Evolutionary conservation across 345 rosid species (phyloP).

Genomic region (Luvunga scandens): DNA sequence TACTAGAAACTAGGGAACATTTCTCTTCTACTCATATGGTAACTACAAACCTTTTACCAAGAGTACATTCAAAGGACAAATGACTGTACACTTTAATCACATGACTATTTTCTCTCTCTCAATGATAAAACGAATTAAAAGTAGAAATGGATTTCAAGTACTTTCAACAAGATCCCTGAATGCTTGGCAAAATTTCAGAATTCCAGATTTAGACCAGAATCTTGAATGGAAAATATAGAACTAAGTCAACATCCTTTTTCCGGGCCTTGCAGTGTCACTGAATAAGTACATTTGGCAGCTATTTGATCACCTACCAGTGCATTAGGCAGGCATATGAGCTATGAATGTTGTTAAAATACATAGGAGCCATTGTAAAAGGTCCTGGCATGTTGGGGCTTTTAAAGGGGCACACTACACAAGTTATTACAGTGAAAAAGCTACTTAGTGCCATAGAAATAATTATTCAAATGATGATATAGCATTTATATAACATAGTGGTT

Average conservation of each 20-base stretch:
- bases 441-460: background rate
- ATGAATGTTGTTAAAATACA: background rate
- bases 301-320: background rate
- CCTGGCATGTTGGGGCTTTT: background rate
- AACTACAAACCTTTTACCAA: background rate
- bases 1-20: background rate
- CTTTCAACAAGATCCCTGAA: background rate
- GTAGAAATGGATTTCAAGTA: background rate
- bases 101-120: background rate
- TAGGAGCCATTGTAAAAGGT: background rate
- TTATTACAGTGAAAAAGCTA: background rate
- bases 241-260: background rate
- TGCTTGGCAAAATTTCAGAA: background rate
- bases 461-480: conserved; percentile 1
- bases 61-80: background rate
- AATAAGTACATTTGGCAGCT: background rate
- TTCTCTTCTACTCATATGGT: background rate
- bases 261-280: background rate
- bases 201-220: background rate
- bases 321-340: background rate
- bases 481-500: conserved; percentile 2
- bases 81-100: background rate
- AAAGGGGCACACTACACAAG: background rate
- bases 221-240: background rate
- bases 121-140: background rate